These are phyloP conservation scores for Lactarius akahatsu DNA, from an alignment of 768 basidiomycete species.

Conservation along the genomic window DNA sequence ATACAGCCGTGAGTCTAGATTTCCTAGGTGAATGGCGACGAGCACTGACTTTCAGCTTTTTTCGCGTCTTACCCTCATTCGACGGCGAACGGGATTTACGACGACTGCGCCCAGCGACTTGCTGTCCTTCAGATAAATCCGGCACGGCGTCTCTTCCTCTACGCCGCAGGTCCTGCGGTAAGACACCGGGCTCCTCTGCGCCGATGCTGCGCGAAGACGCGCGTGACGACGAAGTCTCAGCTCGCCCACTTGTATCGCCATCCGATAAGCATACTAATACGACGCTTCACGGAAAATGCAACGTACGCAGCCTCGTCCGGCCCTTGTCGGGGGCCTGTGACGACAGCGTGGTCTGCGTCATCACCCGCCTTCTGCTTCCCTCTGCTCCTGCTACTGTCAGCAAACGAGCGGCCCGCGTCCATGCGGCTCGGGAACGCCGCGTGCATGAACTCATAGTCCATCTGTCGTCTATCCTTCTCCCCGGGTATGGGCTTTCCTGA, in stretches of 20 bases:
- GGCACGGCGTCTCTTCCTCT: background rate
- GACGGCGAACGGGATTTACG: conserved; percentile 3
- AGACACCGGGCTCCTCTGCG: conserved; percentile 2
- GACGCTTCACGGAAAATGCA: background rate
- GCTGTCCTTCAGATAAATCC: background rate
- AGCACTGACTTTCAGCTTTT: conserved; percentile 12
- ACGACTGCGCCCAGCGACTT: conserved; percentile 4
- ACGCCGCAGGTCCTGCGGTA: background rate
- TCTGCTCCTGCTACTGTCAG: background rate
- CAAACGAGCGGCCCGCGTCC: conserved; percentile 21
- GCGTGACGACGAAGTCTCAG: conserved; percentile 12
- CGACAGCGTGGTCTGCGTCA: background rate
- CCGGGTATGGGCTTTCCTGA: conserved; percentile 17
- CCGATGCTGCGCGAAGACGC: conserved; percentile 1
- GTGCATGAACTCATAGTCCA: conserved; percentile 29
- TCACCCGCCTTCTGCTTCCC: conserved; percentile 21
- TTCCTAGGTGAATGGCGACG: background rate
- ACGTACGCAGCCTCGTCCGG: conserved; percentile 7
- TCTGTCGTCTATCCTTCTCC: conserved; percentile 19
- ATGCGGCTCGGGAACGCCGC: conserved; percentile 26
- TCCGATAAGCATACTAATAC: background rate
- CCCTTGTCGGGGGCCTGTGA: background rate
- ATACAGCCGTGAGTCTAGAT: conserved; percentile 5
- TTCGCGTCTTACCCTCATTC: background rate
- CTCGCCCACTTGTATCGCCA: conserved; percentile 5